Conservation (phyloP, 2,329 filamentous ascomycete species). For the Colletotrichum musae region DNA sequence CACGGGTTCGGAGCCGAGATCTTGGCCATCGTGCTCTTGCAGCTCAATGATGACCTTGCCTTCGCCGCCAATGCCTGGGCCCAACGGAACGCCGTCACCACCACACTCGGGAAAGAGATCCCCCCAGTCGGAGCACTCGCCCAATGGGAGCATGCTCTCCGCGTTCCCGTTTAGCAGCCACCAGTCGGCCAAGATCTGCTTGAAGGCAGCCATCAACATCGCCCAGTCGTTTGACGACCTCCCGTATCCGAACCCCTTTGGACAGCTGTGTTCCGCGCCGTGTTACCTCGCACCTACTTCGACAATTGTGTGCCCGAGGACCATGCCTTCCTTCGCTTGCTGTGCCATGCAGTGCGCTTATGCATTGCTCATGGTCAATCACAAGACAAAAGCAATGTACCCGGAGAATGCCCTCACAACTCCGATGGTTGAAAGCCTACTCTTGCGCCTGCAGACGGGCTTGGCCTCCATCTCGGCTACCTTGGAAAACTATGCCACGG, state of each 20-base stretch:
- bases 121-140: conserved; percentile 39
- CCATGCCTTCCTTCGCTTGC: conserved; percentile 61
- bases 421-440: conserved; percentile 52
- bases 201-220: conserved; percentile 64
- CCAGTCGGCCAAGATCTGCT: conserved; percentile 63
- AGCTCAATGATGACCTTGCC: conserved; percentile 47
- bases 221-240: conserved; percentile 60
- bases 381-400: conserved; percentile 57
- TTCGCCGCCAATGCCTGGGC: conserved; percentile 48
- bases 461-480: conserved; percentile 58
- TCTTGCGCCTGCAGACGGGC: conserved; percentile 57
- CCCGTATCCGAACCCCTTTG: conserved; percentile 61
- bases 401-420: conserved; percentile 44
- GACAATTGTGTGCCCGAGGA: conserved; percentile 56
- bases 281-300: conserved; percentile 54
- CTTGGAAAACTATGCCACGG: conserved; percentile 59
- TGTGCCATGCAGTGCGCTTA: conserved; percentile 63
- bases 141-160: conserved; percentile 33
- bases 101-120: conserved; percentile 43
- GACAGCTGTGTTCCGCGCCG: conserved; percentile 51
- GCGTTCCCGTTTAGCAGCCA: conserved; percentile 61
- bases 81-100: conserved; percentile 46
- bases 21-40: conserved; percentile 54
- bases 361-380: conserved; percentile 59
- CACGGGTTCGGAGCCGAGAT: conserved; percentile 48